Percentiles rank a stretch among this genome's conserved stretches.
phyloP scores from a whole-genome alignment of 495 filamentous ascomycete genomes.

The Aspergillus indologenus region DNA sequence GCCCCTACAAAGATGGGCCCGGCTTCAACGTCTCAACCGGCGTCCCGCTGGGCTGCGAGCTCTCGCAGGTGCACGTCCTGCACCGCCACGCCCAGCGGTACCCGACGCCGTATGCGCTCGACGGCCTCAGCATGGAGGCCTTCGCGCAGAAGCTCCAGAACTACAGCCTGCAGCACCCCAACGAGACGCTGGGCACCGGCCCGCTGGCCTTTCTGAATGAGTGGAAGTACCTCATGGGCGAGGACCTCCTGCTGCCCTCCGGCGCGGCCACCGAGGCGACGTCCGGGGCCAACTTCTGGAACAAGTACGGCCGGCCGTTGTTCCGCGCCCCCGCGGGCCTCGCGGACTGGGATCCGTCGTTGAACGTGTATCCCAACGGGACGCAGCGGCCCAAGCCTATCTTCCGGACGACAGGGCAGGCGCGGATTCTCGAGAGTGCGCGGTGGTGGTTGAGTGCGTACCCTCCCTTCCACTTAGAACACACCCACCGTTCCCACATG shows the following conservation, averaged over 20 bases:
- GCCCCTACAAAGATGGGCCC: constrained; percentile 42
- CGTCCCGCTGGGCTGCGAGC: constrained; percentile 48
- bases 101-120: constrained; percentile 35
- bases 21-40: constrained; percentile 46
- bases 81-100: constrained; percentile 55
- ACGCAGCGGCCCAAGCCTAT: constrained; percentile 43
- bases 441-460: constrained; percentile 42
- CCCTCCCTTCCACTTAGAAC: neutral
- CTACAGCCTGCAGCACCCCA: constrained; percentile 34
- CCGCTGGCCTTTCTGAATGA: constrained; percentile 49
- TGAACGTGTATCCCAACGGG: constrained; percentile 45
- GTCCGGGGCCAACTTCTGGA: constrained; percentile 51
- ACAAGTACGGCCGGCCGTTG: constrained; percentile 49
- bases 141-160: constrained; percentile 48
- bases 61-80: constrained; percentile 50
- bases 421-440: constrained; percentile 47
- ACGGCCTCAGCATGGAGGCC: constrained; percentile 42
- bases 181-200: constrained; percentile 35
- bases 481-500: no score
- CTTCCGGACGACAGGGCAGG: constrained; percentile 49
- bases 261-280: constrained; percentile 51
- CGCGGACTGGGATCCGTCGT: constrained; percentile 38
- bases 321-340: constrained; percentile 44
- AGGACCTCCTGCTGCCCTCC: constrained; percentile 41
- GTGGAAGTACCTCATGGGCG: constrained; percentile 47